Conservation (phyloP, 495 filamentous ascomycete species). For the Lepidopterella palustris region DNA sequence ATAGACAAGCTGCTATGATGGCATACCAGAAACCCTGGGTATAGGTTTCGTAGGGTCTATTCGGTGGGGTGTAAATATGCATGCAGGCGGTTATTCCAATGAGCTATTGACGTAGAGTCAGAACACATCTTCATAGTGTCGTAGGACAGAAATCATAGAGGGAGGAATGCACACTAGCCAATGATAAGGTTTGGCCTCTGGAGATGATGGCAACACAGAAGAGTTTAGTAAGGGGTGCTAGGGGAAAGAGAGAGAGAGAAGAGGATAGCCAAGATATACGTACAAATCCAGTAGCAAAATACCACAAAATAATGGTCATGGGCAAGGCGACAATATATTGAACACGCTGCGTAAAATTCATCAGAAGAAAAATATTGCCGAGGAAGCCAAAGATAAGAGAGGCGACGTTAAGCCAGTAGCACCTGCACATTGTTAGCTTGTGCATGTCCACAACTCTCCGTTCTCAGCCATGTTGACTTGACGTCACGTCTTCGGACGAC, state of each 20-base stretch:
- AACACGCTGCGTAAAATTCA: conserved; percentile 77
- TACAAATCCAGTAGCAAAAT: conserved; percentile 59
- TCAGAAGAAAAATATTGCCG: conserved; percentile 66
- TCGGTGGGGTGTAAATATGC: conserved; percentile 54
- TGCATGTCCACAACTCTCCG: too few relatives aligned
- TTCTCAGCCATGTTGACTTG: too few relatives aligned
- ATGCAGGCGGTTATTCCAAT: conserved; percentile 55
- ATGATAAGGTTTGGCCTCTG: too few relatives aligned
- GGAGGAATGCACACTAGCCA: background rate
- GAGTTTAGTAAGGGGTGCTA: too few relatives aligned
- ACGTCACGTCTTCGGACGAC: background rate
- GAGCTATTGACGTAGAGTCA: conserved; percentile 40
- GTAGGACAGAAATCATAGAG: conserved; percentile 4
- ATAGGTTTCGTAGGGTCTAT: conserved; percentile 52
- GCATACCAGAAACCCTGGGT: conserved; percentile 76
- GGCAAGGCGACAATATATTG: conserved; percentile 73
- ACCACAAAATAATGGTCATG: conserved; percentile 61
- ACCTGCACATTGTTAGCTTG: conserved; percentile 25
- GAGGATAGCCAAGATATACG: conserved; percentile 28
- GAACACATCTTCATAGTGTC: background rate
- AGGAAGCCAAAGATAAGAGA: conserved; percentile 60
- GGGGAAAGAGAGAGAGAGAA: too few relatives aligned
- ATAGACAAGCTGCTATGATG: conserved; percentile 60
- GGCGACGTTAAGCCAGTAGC: conserved; percentile 51
- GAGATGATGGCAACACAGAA: too few relatives aligned